Conservation (phyloP, 208 protist species). For the Lotmaria passim region DNA sequence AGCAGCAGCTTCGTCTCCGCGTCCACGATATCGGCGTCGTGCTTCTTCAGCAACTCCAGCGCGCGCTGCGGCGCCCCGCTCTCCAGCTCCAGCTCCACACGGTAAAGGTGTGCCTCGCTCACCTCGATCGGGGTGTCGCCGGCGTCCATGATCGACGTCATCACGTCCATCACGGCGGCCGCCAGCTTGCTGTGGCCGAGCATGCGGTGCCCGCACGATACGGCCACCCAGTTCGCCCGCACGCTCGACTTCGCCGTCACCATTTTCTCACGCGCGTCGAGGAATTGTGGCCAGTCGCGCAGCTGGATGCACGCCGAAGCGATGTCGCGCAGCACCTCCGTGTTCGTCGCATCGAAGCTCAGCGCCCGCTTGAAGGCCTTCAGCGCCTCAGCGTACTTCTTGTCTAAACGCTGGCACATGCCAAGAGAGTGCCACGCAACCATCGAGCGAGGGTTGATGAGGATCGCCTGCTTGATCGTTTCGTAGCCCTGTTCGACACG, state of each 20-base stretch:
- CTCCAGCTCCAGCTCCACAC: conserved; percentile 76
- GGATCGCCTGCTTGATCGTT: conserved; percentile 62
- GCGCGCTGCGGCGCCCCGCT: conserved; percentile 58
- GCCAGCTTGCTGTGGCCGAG: conserved; percentile 74
- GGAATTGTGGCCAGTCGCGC: conserved; percentile 91
- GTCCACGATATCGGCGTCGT: conserved; percentile 75
- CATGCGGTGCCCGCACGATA: conserved; percentile 83
- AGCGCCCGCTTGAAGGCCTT: conserved; percentile 93
- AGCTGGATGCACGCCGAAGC: conserved; percentile 90
- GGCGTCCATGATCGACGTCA: conserved; percentile 78
- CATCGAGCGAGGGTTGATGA: conserved; percentile 60
- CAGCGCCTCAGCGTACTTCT: conserved; percentile 90
- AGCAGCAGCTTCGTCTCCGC: conserved; percentile 59
- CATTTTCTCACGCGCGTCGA: conserved; percentile 87
- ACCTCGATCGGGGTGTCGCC: conserved; percentile 74
- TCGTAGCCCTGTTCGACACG: conserved; percentile 75
- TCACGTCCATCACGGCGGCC: conserved; percentile 78
- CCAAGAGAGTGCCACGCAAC: conserved; percentile 96
- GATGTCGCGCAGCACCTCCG: conserved; percentile 92
- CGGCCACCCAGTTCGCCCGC: conserved; percentile 88
- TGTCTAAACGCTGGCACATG: conserved; percentile 89
- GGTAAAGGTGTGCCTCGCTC: conserved; percentile 78
- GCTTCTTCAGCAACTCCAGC: conserved; percentile 82
- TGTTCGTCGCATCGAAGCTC: conserved; percentile 74
- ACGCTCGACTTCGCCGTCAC: conserved; percentile 86